Percentiles rank a stretch among this genome's conserved stretches.
phyloP scores from a whole-genome alignment of 2,329 filamentous ascomycete species.

The Didymella pinodella region DNA sequence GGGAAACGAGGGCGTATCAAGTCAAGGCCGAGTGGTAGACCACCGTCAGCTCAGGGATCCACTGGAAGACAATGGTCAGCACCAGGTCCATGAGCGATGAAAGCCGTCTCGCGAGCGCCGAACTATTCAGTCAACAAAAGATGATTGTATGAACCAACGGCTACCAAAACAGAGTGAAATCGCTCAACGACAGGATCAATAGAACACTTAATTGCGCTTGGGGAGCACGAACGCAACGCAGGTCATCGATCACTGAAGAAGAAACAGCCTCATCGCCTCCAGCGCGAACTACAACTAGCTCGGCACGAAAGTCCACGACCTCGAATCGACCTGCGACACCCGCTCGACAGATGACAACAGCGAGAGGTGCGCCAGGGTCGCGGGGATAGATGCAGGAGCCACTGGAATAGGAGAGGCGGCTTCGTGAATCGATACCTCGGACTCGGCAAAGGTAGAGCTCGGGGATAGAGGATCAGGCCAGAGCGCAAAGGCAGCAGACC shows the following conservation, averaged over 20 bases:
- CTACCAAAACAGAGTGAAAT: background rate
- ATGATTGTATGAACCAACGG: background rate
- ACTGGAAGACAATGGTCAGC: background rate
- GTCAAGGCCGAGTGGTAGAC: too few species aligned
- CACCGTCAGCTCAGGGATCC: too few species aligned
- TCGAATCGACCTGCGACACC: background rate
- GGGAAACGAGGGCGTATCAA: too few species aligned
- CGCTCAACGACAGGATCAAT: background rate
- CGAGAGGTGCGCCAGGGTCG: background rate
- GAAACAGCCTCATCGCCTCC: background rate
- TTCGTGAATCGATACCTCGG: background rate
- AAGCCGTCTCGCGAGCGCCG: background rate
- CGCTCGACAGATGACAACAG: background rate
- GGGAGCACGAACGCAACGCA: background rate
- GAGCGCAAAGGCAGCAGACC: background rate
- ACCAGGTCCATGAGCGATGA: background rate
- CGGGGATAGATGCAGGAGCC: background rate
- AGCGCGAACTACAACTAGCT: too few species aligned
- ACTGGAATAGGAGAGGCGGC: background rate
- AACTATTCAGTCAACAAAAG: background rate
- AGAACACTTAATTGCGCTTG: background rate
- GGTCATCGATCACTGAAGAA: background rate
- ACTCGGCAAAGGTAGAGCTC: background rate
- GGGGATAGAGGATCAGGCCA: background rate
- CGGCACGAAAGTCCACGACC: background rate